Conservation (phyloP, 495 filamentous ascomycete species). For the Aspergillus avenaceus region DNA sequence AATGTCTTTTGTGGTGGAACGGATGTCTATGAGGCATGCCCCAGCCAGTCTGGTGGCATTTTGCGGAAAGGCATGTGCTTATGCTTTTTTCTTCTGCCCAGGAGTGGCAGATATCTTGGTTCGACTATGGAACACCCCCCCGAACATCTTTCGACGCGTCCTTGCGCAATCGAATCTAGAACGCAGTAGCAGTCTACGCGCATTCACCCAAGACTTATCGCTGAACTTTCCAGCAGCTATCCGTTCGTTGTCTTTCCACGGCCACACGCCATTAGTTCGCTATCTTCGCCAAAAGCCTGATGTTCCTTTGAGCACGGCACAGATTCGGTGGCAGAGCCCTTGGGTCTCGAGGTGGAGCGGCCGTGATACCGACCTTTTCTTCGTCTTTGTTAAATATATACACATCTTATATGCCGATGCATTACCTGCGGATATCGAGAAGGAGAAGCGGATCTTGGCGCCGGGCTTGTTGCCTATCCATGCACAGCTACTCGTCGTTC, state of each 20-base stretch:
- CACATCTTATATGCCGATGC: constrained; percentile 80
- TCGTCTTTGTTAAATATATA: constrained; percentile 89
- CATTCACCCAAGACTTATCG: constrained; percentile 53
- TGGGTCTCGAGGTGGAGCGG: constrained; percentile 89
- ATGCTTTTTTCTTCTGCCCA: constrained; percentile 94
- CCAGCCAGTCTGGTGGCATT: constrained; percentile 90
- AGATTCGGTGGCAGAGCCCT: constrained; percentile 79
- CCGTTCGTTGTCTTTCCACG: constrained; percentile 67
- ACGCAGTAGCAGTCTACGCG: constrained; percentile 31
- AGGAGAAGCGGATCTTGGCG: constrained; percentile 57
- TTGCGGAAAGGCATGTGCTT: constrained; percentile 89
- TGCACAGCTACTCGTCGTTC: constrained; percentile 73
- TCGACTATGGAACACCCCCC: constrained; percentile 71
- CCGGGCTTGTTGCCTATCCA: constrained; percentile 83
- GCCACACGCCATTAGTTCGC: constrained; percentile 55
- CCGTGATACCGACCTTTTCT: constrained; percentile 88
- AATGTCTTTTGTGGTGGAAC: constrained; percentile 85
- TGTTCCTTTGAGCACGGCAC: constrained; percentile 62
- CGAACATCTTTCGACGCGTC: constrained; percentile 64
- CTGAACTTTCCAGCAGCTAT: constrained; percentile 69
- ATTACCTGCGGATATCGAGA: constrained; percentile 61
- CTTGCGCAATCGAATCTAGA: constrained; percentile 58
- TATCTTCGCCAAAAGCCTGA: constrained; percentile 65
- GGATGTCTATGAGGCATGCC: constrained; percentile 84
- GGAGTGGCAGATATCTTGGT: constrained; percentile 84